Percentiles rank a stretch among this genome's conserved stretches.
Conservation (phyloP, 1,139 yeast species). For the Tardiomyces depauwii region DNA sequence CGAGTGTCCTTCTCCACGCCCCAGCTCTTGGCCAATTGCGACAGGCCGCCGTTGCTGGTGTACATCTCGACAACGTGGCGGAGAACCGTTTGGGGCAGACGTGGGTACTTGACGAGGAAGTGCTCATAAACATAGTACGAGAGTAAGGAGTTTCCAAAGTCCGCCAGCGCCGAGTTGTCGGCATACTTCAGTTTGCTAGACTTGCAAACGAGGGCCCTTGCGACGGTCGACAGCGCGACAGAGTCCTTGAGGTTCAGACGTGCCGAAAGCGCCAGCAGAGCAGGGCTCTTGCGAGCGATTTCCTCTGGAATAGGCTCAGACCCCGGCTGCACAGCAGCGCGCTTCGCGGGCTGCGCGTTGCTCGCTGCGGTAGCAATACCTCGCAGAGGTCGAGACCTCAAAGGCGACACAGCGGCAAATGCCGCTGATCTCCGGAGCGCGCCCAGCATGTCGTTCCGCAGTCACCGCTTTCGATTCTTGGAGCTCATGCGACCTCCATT, state of each 20-base stretch:
- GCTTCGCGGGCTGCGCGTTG: no score
- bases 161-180: slow-evolving; percentile 70
- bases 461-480: no score
- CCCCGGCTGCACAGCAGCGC: not conserved
- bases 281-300: slow-evolving; percentile 48
- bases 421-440: no score
- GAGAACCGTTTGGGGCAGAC: slow-evolving; percentile 74
- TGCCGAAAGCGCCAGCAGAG: slow-evolving; percentile 67
- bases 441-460: no score
- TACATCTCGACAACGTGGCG: slow-evolving; percentile 65
- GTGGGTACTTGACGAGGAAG: slow-evolving; percentile 67
- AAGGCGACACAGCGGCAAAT: no score
- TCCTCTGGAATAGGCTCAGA: slow-evolving; percentile 29
- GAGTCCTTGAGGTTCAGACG: slow-evolving; percentile 39
- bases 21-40: slow-evolving; percentile 61
- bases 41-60: slow-evolving; percentile 53
- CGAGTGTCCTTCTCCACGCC: slow-evolving; percentile 73
- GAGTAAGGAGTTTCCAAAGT: slow-evolving; percentile 69
- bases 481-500: no score
- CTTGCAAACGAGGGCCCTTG: slow-evolving; percentile 64
- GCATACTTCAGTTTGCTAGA: slow-evolving; percentile 32
- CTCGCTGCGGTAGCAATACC: no score
- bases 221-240: slow-evolving; percentile 56
- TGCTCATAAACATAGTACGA: slow-evolving; percentile 69
- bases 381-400: no score